Evolutionary conservation across 2,329 filamentous ascomycete genomes (phyloP).

Genomic region (Ambrosiella beaveri): DNA sequence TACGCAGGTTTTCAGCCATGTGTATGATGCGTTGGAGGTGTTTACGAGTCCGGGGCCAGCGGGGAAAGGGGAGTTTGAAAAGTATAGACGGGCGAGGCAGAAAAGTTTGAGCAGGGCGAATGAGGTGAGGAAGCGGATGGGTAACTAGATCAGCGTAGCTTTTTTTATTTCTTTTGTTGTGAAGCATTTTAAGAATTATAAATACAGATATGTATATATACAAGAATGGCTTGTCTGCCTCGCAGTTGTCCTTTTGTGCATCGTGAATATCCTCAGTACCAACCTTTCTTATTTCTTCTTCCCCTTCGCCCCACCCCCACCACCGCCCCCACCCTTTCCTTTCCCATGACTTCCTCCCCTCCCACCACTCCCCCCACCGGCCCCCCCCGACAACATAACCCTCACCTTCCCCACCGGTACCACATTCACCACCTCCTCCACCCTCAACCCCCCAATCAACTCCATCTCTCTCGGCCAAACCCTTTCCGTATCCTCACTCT

Average conservation of each 20-base stretch:
- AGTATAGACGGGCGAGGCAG: constrained; percentile 35
- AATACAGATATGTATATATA: not conserved
- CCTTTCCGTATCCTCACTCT: constrained; percentile 45
- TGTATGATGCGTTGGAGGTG: constrained; percentile 72
- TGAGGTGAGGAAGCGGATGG: constrained; percentile 2
- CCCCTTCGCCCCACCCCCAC: constrained; percentile 23
- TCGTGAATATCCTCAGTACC: not conserved
- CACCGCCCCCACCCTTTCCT: constrained; percentile 17
- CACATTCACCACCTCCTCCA: constrained; percentile 63
- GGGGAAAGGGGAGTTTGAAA: constrained; percentile 41
- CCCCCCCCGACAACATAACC: constrained; percentile 54
- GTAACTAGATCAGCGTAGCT: too few relatives aligned
- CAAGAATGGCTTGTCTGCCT: not conserved
- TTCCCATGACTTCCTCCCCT: constrained; percentile 22
- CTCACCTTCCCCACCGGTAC: constrained; percentile 67
- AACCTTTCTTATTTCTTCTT: constrained; percentile 21
- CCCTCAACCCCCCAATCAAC: constrained; percentile 61
- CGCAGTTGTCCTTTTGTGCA: not conserved
- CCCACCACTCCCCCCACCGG: constrained; percentile 24
- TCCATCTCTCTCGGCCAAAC: constrained; percentile 82
- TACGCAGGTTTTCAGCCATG: constrained; percentile 70
- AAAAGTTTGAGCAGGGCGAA: constrained; percentile 24
- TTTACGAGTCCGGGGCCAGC: constrained; percentile 35
- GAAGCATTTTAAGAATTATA: not conserved
- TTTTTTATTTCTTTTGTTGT: not conserved